These are phyloP conservation scores for Wallacemonas sp. DNA, from an alignment of 208 protist genomes.

Conservation along the genomic window DNA sequence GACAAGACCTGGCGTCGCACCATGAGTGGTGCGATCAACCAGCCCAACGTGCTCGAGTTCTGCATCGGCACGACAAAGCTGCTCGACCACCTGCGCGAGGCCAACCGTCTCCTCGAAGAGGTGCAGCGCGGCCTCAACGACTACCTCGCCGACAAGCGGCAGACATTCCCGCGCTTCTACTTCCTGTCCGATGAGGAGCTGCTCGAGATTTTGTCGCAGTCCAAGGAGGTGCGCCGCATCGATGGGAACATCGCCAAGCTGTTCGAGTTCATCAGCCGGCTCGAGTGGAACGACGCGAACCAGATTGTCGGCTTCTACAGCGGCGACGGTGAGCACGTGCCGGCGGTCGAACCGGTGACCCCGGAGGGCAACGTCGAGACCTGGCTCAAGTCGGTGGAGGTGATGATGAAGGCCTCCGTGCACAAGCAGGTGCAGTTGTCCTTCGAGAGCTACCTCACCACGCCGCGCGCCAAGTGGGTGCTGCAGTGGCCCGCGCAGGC, in stretches of 20 bases:
- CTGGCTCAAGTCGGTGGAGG: constrained; percentile 96
- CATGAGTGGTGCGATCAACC: constrained; percentile 83
- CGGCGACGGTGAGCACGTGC: constrained; percentile 92
- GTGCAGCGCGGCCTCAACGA: constrained; percentile 97
- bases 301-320: constrained; percentile 94
- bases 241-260: constrained; percentile 95
- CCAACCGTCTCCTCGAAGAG: constrained; percentile 94
- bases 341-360: constrained; percentile 76
- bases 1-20: constrained; percentile 95
- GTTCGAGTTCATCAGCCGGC: constrained; percentile 93
- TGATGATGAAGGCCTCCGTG: constrained; percentile 92
- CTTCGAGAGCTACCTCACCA: constrained; percentile 65
- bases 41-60: constrained; percentile 93
- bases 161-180: constrained; percentile 94
- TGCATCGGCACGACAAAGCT: constrained; percentile 94
- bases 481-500: constrained; percentile 91
- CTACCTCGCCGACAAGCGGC: constrained; percentile 96
- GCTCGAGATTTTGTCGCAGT: constrained; percentile 96
- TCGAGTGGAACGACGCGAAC: constrained; percentile 79
- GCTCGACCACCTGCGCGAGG: constrained; percentile 93
- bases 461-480: constrained; percentile 85
- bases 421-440: constrained; percentile 73
- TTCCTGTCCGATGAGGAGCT: constrained; percentile 94
- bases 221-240: constrained; percentile 95
- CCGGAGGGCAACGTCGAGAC: constrained; percentile 96